Conservation (phyloP, 768 basidiomycete species). For the Candolleomyces aberdarensis region DNA sequence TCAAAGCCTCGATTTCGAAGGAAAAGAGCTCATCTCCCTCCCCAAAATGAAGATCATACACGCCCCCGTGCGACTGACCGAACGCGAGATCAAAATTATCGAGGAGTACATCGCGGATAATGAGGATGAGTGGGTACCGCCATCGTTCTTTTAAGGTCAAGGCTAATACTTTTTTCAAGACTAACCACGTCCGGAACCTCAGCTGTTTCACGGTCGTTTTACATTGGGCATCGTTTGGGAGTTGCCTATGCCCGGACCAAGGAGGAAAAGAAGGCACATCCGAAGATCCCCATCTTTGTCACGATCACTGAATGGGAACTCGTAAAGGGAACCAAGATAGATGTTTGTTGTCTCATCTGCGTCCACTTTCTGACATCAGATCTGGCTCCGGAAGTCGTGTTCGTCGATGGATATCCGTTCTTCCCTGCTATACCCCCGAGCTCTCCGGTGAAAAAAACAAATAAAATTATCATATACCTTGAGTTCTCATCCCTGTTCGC, state of each 20-base stretch:
- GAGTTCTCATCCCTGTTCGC: slow-evolving; percentile 16
- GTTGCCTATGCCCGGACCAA: slow-evolving; percentile 7
- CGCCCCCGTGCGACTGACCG: not conserved
- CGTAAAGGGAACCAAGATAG: slow-evolving; percentile 17
- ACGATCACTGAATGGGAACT: slow-evolving; percentile 11
- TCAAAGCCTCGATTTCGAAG: slow-evolving; percentile 11
- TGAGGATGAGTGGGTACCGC: not conserved
- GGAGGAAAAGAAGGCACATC: not conserved
- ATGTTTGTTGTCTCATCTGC: slow-evolving; percentile 6
- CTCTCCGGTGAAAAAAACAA: not conserved
- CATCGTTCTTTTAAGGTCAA: not conserved
- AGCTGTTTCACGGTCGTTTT: slow-evolving; percentile 7
- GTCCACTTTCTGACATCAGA: slow-evolving; percentile 5
- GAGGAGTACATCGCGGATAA: not conserved
- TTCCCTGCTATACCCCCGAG: not conserved
- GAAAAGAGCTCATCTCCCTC: slow-evolving; percentile 11
- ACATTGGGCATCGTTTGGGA: slow-evolving; percentile 11
- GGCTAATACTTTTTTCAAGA: not conserved
- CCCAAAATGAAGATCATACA: not conserved
- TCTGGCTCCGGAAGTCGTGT: not conserved
- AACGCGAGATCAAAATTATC: not conserved
- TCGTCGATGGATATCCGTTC: not conserved
- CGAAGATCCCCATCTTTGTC: slow-evolving; percentile 6
- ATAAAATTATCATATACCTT: slow-evolving; percentile 10
- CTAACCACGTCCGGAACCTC: not conserved